phyloP scores from a whole-genome alignment of 495 filamentous ascomycete genomes.

The Aeminium ludgeri region DNA sequence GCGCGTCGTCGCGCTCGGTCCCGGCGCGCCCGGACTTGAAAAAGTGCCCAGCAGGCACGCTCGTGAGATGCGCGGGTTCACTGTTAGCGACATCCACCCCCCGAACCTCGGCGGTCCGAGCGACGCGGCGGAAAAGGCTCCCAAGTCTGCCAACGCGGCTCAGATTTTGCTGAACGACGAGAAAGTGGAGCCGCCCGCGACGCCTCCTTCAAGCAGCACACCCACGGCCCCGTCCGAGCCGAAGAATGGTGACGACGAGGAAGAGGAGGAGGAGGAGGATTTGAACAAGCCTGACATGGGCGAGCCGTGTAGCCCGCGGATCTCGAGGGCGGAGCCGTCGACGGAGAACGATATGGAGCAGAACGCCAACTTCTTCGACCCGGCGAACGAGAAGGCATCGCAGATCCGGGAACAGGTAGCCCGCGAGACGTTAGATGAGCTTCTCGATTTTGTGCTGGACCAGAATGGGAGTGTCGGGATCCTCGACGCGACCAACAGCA shows the following conservation, averaged over 20 bases:
- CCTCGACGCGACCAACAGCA: constrained; percentile 93
- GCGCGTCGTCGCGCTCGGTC: constrained; percentile 54
- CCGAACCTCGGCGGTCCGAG: constrained; percentile 12
- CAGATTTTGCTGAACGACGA: constrained; percentile 25
- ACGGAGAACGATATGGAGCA: constrained; percentile 52
- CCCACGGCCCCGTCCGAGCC: not conserved
- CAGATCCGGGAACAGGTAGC: constrained; percentile 81
- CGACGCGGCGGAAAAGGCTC: too few species aligned
- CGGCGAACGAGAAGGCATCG: constrained; percentile 64
- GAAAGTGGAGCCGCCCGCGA: constrained; percentile 16
- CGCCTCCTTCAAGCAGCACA: constrained; percentile 2
- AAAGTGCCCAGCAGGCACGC: too few species aligned
- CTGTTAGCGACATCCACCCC: constrained; percentile 16
- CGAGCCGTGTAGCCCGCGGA: constrained; percentile 3
- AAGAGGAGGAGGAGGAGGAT: constrained; percentile 3
- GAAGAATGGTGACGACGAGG: not conserved
- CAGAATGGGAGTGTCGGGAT: constrained; percentile 89
- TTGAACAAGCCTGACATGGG: constrained; percentile 9
- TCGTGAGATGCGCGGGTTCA: constrained; percentile 14
- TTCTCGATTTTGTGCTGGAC: constrained; percentile 71
- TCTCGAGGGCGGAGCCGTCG: not conserved
- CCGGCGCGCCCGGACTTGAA: too few species aligned
- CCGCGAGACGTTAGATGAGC: constrained; percentile 77
- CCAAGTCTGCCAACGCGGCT: constrained; percentile 12
- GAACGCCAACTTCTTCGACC: constrained; percentile 87